Conservation (phyloP, 1,139 yeast species). For the Blastobotrys indianensis region DNA sequence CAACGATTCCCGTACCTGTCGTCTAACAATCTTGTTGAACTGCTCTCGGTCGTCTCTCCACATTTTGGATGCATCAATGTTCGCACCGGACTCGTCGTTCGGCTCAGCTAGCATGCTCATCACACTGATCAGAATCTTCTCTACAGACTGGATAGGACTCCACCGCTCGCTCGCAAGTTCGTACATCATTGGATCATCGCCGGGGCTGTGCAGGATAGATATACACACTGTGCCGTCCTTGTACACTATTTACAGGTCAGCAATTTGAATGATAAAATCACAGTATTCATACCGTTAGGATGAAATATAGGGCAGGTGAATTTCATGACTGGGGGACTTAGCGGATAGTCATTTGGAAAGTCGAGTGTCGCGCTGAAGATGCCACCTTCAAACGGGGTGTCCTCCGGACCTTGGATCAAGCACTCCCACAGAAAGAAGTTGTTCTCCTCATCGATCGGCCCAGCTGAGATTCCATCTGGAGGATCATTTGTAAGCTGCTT, state of each 20-base stretch:
- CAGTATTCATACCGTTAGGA: conserved; percentile 60
- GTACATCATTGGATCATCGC: conserved; percentile 94
- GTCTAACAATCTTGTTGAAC: conserved; percentile 58
- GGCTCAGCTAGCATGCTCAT: conserved; percentile 97
- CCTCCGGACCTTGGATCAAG: conserved; percentile 86
- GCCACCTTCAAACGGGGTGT: conserved; percentile 89
- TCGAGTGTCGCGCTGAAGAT: conserved; percentile 75
- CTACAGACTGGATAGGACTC: conserved; percentile 97
- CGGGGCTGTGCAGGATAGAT: conserved; percentile 90
- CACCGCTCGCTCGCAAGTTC: conserved; percentile 94
- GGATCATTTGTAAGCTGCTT: conserved; percentile 81
- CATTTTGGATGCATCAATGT: conserved; percentile 84
- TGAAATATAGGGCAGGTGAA: conserved; percentile 84
- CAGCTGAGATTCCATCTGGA: conserved; percentile 94
- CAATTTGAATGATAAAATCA: background rate
- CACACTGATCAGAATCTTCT: conserved; percentile 85
- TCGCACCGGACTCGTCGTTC: conserved; percentile 93
- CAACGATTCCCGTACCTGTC: conserved; percentile 59
- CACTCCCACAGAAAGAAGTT: conserved; percentile 89
- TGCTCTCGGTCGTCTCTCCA: conserved; percentile 80
- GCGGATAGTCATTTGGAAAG: conserved; percentile 90
- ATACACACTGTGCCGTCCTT: conserved; percentile 95
- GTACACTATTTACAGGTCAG: conserved; percentile 42
- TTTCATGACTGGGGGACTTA: conserved; percentile 80
- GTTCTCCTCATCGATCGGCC: conserved; percentile 69